Percentiles rank a stretch among this genome's conserved stretches.
Evolutionary conservation across 257 asterid genomes (phyloP).

Genomic region (Cinchona pubescens): DNA sequence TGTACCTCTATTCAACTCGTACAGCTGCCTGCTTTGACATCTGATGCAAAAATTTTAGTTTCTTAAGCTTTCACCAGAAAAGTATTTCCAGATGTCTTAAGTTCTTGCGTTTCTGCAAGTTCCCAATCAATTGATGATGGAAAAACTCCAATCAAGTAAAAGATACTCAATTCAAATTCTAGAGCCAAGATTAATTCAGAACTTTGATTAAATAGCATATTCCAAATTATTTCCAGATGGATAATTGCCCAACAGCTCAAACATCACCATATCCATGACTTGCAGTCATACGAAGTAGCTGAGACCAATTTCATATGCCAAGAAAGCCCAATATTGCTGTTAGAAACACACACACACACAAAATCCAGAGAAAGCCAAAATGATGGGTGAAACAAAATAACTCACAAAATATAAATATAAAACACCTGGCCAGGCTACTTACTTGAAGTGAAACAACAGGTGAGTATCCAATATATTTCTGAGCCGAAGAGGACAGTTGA

Average conservation of each 20-base stretch:
- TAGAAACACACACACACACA: neutral
- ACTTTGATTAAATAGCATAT: too few relatives aligned
- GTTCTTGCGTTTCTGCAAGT: neutral
- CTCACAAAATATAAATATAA: constrained; percentile 12
- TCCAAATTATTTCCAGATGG: neutral
- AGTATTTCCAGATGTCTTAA: neutral
- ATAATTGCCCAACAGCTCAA: neutral
- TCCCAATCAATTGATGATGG: neutral
- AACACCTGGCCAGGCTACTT: constrained; percentile 18
- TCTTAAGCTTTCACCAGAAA: constrained; percentile 1
- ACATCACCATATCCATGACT: neutral
- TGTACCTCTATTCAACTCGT: neutral
- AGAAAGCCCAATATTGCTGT: neutral
- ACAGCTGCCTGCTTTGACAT: neutral
- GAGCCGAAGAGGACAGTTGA: constrained; percentile 74
- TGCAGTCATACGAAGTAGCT: neutral
- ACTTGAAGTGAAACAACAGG: constrained; percentile 74
- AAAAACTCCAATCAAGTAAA: neutral
- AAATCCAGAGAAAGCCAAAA: neutral
- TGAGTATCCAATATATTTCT: constrained; percentile 60
- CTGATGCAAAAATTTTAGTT: neutral
- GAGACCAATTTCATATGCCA: neutral
- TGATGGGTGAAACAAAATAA: neutral
- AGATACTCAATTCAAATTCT: neutral
- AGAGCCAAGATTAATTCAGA: neutral